Percentiles rank a stretch among this genome's conserved stretches.
Conservation (phyloP, 2,329 filamentous ascomycete species). For the Talaromyces piceae region DNA sequence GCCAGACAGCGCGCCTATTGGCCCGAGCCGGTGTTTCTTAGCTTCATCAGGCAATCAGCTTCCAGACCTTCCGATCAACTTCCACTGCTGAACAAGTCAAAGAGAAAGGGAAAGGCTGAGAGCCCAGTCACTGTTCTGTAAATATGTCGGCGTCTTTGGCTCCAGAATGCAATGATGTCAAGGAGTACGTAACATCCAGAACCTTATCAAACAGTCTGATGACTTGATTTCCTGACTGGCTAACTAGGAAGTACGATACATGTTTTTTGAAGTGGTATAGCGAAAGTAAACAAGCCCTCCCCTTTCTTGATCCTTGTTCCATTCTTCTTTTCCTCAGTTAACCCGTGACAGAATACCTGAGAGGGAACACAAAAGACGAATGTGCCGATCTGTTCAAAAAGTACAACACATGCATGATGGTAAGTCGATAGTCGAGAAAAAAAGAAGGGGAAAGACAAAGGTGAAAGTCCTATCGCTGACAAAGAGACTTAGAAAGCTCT, state of each 20-base stretch:
- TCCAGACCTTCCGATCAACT: background rate
- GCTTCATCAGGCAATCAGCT: background rate
- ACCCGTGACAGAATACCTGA: slow-evolving; percentile 67
- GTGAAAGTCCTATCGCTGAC: slow-evolving; percentile 1
- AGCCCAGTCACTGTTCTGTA: background rate
- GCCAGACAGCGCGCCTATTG: background rate
- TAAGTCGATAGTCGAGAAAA: slow-evolving; percentile 44
- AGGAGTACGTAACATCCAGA: slow-evolving; percentile 63
- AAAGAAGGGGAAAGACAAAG: background rate
- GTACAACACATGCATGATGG: slow-evolving; percentile 79
- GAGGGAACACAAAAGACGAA: slow-evolving; percentile 78
- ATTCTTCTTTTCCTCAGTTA: slow-evolving; percentile 10
- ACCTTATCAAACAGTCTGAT: background rate
- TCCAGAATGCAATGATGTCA: slow-evolving; percentile 88
- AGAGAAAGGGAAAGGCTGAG: background rate
- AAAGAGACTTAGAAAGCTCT: slow-evolving; percentile 59
- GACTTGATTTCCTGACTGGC: slow-evolving; percentile 13
- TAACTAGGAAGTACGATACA: slow-evolving; percentile 78
- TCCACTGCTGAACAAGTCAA: too few relatives aligned
- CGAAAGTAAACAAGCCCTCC: slow-evolving; percentile 61
- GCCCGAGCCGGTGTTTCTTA: background rate
- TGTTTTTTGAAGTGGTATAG: slow-evolving; percentile 99
- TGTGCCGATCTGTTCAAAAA: slow-evolving; percentile 79
- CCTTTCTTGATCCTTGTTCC: too few relatives aligned
- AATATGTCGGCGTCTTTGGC: slow-evolving; percentile 89